Conservation (phyloP, 2,329 filamentous ascomycete genomes). For the Hypocreales sp. region DNA sequence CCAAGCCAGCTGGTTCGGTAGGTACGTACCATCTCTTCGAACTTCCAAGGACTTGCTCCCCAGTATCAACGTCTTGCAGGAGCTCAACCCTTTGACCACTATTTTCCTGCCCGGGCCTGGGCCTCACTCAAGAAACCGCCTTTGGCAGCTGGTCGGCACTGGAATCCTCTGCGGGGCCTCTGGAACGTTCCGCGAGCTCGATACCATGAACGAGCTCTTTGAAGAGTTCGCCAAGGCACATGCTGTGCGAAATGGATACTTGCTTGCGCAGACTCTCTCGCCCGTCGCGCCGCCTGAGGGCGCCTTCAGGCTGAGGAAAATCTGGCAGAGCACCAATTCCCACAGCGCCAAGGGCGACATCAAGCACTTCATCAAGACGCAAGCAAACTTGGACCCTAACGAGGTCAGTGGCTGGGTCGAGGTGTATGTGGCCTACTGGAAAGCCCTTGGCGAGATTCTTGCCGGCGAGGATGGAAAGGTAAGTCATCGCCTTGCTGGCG, state of each 20-base stretch:
- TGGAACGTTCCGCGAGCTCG: too few species aligned
- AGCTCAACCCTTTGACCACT: too few species aligned
- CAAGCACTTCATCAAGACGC: constrained; percentile 53
- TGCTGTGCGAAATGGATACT: constrained; percentile 48
- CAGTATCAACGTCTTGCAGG: too few species aligned
- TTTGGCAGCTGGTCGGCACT: too few species aligned
- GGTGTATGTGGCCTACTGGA: constrained; percentile 74
- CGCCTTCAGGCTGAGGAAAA: constrained; percentile 49
- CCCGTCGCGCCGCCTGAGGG: constrained; percentile 50
- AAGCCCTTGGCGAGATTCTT: constrained; percentile 59
- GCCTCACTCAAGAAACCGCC: too few species aligned
- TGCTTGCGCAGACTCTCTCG: constrained; percentile 58
- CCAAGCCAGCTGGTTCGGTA: too few species aligned
- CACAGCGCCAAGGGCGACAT: constrained; percentile 54
- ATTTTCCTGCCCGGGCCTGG: too few species aligned
- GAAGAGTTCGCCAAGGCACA: constrained; percentile 59
- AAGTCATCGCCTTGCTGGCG: constrained; percentile 1
- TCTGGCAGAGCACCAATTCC: constrained; percentile 56
- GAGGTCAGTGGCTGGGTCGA: constrained; percentile 77
- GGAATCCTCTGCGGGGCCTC: too few species aligned
- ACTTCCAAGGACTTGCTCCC: too few species aligned
- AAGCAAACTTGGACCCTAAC: constrained; percentile 42
- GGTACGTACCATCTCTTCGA: too few species aligned
- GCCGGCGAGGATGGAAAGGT: constrained; percentile 28
- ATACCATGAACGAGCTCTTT: constrained; percentile 57